These are phyloP conservation scores for Margaritispora aquatica DNA, from an alignment of 495 filamentous ascomycete species.

Conservation along the genomic window DNA sequence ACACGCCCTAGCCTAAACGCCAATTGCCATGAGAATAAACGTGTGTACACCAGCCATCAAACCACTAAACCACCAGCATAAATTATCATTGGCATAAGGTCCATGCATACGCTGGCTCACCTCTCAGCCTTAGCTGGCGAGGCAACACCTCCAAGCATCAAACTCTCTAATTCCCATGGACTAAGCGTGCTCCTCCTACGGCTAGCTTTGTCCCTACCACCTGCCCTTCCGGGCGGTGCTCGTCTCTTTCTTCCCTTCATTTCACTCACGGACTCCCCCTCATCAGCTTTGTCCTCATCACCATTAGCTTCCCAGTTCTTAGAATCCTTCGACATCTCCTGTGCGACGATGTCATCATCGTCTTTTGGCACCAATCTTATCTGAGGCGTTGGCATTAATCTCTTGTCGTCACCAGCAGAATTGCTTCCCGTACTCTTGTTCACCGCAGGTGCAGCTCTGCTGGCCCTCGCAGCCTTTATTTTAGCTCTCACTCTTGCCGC, in stretches of 20 bases:
- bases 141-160: constrained; percentile 36
- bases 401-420: neutral
- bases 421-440: neutral
- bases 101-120: neutral
- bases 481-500: constrained; percentile 49
- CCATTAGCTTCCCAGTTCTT: constrained; percentile 37
- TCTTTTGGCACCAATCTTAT: neutral
- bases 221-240: constrained; percentile 16
- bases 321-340: neutral
- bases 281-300: constrained; percentile 29
- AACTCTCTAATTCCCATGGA: constrained; percentile 62
- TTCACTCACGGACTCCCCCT: constrained; percentile 35
- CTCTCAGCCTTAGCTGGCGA: neutral
- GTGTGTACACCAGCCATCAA: neutral
- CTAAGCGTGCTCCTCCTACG: constrained; percentile 65
- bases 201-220: constrained; percentile 28
- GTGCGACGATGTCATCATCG: neutral
- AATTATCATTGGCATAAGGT: neutral
- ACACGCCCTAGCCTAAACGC: neutral
- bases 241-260: constrained; percentile 24
- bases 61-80: neutral
- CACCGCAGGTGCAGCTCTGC: constrained; percentile 11
- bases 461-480: constrained; percentile 36
- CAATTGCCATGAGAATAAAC: neutral
- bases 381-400: neutral